Base-by-base conservation (phyloP, 108 stramenopile genomes). In the Cyclotella choctawhatcheeana region DNA sequence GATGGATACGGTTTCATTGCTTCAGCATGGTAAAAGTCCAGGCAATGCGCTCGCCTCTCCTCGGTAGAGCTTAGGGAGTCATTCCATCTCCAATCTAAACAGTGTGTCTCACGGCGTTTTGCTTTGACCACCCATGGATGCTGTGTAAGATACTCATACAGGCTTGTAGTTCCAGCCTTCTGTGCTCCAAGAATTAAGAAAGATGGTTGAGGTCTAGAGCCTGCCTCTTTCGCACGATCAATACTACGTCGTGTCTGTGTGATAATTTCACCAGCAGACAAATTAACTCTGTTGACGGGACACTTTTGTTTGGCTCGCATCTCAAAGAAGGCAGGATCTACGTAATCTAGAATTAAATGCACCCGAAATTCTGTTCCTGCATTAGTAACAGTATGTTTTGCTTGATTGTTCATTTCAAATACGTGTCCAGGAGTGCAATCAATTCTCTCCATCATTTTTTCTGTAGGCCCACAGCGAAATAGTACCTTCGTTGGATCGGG, bases 321-420 rank as follows among this genome's bases (percentile, higher is more conserved):
- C 44, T 64, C 35, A 60, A 58, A 73, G 54, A 82, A 76, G 37
- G 52, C 53, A 18, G 62, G 72, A 37, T 96, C 91, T 8, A 97
- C 89, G 75, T 98, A 99, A 83, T 99, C 98, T 55, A 99, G 69
- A 66, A 99, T 99, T 44, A 99, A 78, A 72, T 98, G 98, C 0
- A 95, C 93, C 5, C 98, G 93, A 71, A 84, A 65, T 47, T 84
- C 34, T 26, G 81, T 72, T 32, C 47, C 44, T 16, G 83, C 84
- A 74, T 99, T 99, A 44, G 85, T 84, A n/a, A 98, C 98, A 29
- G 91, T 81, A 79, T 98, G 98, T 69, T 96, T 95, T 33, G 89
- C 94, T 69, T 96, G 95, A 83, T 99, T 99, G 85, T 99, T 99
- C 67, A 99, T 96, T 89, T 99, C 98, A 77, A 99, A 93, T 24